Evolutionary conservation across 1,284 basidiomycete genomes (phyloP), one percentile per base, ranked within the genome.

Genomic region (Cystobasidiaceae sp.): DNA sequence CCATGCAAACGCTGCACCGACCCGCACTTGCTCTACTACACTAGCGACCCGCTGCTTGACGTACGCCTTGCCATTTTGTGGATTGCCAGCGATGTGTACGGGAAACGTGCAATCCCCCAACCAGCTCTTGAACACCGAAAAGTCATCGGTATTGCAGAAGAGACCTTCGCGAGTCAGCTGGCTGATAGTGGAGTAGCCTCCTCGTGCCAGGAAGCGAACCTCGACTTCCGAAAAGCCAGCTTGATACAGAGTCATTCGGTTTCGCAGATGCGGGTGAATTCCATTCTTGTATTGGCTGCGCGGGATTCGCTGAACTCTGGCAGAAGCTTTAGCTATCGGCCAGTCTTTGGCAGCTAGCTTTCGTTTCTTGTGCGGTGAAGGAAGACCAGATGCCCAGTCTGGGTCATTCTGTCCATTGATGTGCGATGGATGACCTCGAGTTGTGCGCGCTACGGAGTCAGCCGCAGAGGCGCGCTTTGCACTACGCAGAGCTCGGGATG

Each of bases 231-330:
- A 27, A 15, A 61, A 41, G 7, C 49, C 48, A 30, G 49, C 59
- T 61, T 61, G 28, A 11, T n/a, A n/a, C 33, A 61, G 37, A 3
- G 48, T n/a, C 59, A 61, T 61, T 23, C 44, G 39, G 32, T 9
- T 11, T 1, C 21, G 32, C 15, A 51, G 46, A 15, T 49, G 25
- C 2, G 27, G 21, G n/a, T 32, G 27, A 4, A 41, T 19, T 17
- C 51, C 9, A 8, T 9, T 21, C 21, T 46, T 46, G 45, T 17
- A 25, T n/a, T n/a, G n/a, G n/a, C n/a, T n/a, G n/a, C n/a, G n/a
- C n/a, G n/a, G n/a, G n/a, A n/a, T n/a, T n/a, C n/a, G n/a, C n/a
- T n/a, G n/a, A n/a, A n/a, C n/a, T n/a, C n/a, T n/a, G n/a, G n/a
- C n/a, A n/a, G n/a, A n/a, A n/a, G n/a, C n/a, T n/a, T n/a, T n/a